phyloP scores from a whole-genome alignment of 805 yeast genomes.

The Lachancea mirantina region DNA sequence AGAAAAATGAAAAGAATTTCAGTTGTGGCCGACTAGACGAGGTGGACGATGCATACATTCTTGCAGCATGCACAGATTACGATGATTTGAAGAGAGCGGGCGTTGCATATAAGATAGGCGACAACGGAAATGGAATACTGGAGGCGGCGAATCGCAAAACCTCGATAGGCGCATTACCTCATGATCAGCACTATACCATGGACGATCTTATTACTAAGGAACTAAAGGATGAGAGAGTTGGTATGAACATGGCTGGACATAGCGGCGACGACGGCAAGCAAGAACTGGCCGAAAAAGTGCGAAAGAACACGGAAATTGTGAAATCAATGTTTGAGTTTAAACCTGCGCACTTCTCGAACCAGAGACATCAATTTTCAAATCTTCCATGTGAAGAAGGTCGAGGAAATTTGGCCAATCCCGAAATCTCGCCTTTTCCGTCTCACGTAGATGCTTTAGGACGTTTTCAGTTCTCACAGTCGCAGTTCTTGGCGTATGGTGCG shows the following conservation, averaged over 20 bases:
- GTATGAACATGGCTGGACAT: constrained; percentile 6
- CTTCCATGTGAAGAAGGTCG: too few relatives aligned
- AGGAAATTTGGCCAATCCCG: too few relatives aligned
- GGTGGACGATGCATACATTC: constrained; percentile 12
- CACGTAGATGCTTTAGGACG: too few relatives aligned
- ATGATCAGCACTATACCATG: constrained; percentile 14
- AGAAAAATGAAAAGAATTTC: constrained; percentile 16
- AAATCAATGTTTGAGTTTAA: constrained; percentile 7
- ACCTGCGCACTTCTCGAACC: too few relatives aligned
- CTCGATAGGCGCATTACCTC: background rate
- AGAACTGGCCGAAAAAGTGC: constrained; percentile 10
- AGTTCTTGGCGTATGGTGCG: too few relatives aligned
- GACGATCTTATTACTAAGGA: constrained; percentile 18
- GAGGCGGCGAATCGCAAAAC: constrained; percentile 1
- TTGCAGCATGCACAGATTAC: constrained; percentile 6
- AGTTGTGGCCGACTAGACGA: constrained; percentile 23
- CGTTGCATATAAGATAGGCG: constrained; percentile 11
- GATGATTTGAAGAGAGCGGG: constrained; percentile 8
- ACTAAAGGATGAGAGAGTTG: constrained; percentile 10
- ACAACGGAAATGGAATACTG: background rate
- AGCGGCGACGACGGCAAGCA: too few relatives aligned
- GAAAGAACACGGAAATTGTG: constrained; percentile 12
- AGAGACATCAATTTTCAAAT: too few relatives aligned
- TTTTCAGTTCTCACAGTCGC: too few relatives aligned
- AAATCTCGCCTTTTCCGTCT: too few relatives aligned